Percentiles rank a stretch among this genome's conserved stretches.
These are phyloP conservation scores for Dioscorea zingiberensis DNA, from an alignment of 106 monocot genomes.

Conservation along the genomic window DNA sequence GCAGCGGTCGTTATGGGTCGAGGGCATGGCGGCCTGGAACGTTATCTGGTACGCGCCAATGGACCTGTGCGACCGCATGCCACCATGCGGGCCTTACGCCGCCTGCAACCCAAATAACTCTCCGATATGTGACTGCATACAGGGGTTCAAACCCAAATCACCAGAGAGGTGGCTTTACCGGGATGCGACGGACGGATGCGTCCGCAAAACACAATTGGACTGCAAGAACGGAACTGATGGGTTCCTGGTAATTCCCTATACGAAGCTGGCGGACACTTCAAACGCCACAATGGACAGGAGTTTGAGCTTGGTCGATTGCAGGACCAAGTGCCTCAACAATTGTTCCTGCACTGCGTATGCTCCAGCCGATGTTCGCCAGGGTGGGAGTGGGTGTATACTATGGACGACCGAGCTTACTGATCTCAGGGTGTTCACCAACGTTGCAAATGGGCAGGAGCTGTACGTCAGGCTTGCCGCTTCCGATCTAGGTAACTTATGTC, in stretches of 20 bases:
- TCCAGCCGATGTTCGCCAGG: not conserved
- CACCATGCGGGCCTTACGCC: conserved; percentile 19
- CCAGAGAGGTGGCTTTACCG: conserved; percentile 14
- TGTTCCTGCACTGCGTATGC: conserved; percentile 19
- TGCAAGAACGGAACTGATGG: conserved; percentile 36
- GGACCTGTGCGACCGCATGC: conserved; percentile 15
- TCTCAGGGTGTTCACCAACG: not conserved
- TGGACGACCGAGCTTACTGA: conserved; percentile 1
- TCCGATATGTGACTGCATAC: conserved; percentile 19
- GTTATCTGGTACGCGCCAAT: conserved; percentile 5
- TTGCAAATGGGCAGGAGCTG: not conserved
- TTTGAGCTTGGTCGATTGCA: conserved; percentile 12
- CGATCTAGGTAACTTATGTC: not conserved
- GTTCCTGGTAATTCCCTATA: conserved; percentile 10
- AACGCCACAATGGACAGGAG: not conserved
- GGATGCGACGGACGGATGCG: conserved; percentile 18
- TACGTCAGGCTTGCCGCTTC: conserved; percentile 1
- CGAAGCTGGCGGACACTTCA: conserved; percentile 43
- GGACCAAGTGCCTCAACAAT: conserved; percentile 2
- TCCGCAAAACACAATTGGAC: conserved; percentile 15
- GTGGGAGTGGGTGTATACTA: conserved; percentile 23
- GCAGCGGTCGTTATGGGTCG: not conserved
- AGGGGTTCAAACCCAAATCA: conserved; percentile 10
- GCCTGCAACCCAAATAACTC: conserved; percentile 13
- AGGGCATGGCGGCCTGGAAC: conserved; percentile 2